Evolutionary conservation across 139 green algal species (phyloP).

Genomic region (Pseudopediastrum boryanum): DNA sequence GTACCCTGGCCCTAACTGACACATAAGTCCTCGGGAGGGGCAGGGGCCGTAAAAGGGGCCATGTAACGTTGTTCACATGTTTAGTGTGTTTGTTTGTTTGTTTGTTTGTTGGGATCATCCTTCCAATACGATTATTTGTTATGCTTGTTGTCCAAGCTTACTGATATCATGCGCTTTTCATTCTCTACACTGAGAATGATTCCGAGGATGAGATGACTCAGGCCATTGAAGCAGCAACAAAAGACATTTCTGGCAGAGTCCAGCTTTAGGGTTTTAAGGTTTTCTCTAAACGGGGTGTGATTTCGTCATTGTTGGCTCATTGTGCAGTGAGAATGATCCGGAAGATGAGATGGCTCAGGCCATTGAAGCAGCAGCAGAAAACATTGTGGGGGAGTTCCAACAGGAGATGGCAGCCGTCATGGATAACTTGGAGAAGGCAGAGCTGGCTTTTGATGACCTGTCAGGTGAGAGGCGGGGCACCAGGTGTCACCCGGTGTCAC

Average conservation of each 20-base stretch:
- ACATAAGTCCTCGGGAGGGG: too few relatives aligned
- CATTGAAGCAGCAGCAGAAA: constrained; percentile 64
- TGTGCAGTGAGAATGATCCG: constrained; percentile 1
- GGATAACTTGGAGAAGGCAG: constrained; percentile 75
- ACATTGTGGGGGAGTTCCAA: constrained; percentile 83
- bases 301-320: background rate
- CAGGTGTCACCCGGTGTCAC: too few relatives aligned
- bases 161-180: too few relatives aligned
- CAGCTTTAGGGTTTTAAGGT: too few relatives aligned
- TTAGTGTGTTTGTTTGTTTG: too few relatives aligned
- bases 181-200: constrained; percentile 2
- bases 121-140: too few relatives aligned
- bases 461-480: constrained; percentile 63
- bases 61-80: too few relatives aligned
- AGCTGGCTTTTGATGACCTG: constrained; percentile 76
- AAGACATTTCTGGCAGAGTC: constrained; percentile 80
- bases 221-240: constrained; percentile 59
- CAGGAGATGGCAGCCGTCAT: constrained; percentile 79
- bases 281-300: too few relatives aligned
- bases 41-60: too few relatives aligned
- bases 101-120: too few relatives aligned
- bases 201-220: constrained; percentile 20
- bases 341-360: constrained; percentile 30
- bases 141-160: too few relatives aligned
- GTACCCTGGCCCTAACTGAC: too few relatives aligned